Evolutionary conservation across 352 stramenopile species (phyloP).

Genomic region (Phytophthora idaei): DNA sequence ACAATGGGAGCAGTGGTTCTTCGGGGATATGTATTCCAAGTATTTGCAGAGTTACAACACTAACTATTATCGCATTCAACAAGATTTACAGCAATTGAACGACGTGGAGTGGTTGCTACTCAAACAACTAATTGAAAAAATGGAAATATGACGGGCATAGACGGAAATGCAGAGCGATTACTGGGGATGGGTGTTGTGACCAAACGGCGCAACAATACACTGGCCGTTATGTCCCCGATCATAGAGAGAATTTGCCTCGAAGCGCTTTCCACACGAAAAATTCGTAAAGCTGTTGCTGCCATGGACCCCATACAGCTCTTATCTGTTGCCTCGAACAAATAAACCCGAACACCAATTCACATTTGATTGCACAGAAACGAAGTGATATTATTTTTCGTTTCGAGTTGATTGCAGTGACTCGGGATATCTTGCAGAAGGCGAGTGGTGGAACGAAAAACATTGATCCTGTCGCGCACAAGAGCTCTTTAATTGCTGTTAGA

Average conservation of each 20-base stretch:
- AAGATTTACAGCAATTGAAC: not conserved
- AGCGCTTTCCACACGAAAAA: not conserved
- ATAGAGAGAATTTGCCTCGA: not conserved
- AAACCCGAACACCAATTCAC: not conserved
- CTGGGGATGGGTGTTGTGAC: not conserved
- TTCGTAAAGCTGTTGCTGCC: not conserved
- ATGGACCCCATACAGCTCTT: not conserved
- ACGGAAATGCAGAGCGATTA: not conserved
- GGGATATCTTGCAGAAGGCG: not conserved
- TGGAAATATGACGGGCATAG: not conserved
- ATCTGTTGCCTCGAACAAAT: not conserved
- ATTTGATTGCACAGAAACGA: not conserved
- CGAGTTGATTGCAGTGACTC: not conserved
- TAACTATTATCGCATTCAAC: not conserved
- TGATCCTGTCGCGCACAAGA: not conserved
- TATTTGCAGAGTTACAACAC: not conserved
- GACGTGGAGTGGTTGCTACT: not conserved
- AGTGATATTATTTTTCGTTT: not conserved
- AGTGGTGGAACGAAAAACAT: not conserved
- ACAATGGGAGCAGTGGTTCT: not conserved
- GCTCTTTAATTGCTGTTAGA: not conserved
- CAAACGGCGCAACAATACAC: not conserved
- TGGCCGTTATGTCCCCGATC: not conserved
- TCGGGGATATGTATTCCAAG: not conserved
- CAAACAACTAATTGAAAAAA: not conserved